Percentiles rank a stretch among this genome's conserved stretches.
Evolutionary conservation across 2,329 filamentous ascomycete genomes (phyloP).

Genomic region (Colletotrichum tropicale): DNA sequence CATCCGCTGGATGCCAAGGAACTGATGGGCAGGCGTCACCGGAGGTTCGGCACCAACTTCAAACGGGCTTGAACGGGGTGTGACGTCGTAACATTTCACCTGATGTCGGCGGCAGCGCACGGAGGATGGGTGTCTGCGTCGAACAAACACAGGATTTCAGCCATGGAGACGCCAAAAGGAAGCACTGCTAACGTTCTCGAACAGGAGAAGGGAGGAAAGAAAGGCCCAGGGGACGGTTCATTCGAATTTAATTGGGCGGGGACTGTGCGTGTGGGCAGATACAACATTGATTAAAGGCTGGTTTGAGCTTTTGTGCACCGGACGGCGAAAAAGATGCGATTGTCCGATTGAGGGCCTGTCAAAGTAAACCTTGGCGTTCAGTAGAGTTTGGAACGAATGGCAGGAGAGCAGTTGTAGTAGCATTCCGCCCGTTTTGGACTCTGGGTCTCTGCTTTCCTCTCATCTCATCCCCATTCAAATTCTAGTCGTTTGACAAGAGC

Average conservation of each 20-base stretch:
- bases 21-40: neutral
- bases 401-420: neutral
- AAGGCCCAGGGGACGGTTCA: neutral
- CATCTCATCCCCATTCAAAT: neutral
- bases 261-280: neutral
- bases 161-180: neutral
- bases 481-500: neutral
- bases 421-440: neutral
- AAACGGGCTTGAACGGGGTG: neutral
- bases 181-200: neutral
- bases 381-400: neutral
- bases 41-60: neutral
- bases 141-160: neutral
- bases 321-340: neutral
- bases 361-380: neutral
- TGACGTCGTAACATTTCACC: neutral
- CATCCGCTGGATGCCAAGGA: neutral
- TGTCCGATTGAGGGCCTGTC: neutral
- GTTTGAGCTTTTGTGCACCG: neutral
- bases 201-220: neutral
- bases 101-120: neutral
- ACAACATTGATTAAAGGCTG: neutral
- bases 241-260: slow-evolving; percentile 1
- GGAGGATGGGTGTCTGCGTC: neutral
- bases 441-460: neutral